Base-by-base conservation (phyloP, 139 green algal species). In the Auxenochlorella pyrenoidosa region DNA sequence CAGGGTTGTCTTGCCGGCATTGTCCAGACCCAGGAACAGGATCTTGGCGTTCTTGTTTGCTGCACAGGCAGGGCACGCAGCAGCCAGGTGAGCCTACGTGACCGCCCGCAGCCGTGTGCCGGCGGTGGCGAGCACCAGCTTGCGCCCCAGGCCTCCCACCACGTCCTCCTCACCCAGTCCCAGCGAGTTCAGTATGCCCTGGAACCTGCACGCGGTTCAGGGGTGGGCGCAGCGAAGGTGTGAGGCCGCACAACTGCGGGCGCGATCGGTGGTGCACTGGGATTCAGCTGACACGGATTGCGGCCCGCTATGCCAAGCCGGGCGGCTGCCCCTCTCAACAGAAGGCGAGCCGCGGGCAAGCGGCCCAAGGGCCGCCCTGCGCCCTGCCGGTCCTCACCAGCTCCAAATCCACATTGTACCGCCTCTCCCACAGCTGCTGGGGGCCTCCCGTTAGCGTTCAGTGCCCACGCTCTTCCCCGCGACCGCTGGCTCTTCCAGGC, bases 31-130 rank as follows among this genome's bases (percentile, higher is more conserved):
- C 90, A 99, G 88, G 83, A 99, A 99, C 38, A 99, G 87, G 86
- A 99, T 99, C 92, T 99, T 99, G 47, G 97, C 98, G 87, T 99
- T 98, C 92, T 99, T 99, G 90, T 99, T 98, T 91, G 97, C 98
- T 85, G 80, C 63, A 63, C 73, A 80, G 26, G 2, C 5, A 28
- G 59, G 3, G 16, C 34, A 75, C 47, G 36, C n/a, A 51, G 34
- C 3, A 12, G 78, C 16, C 2, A 24, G 54, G 16, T 13, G 15
- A 63, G 15, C 54, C 16, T 63, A 63, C 54, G 54, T 63, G 54
- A 63, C 54, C 54, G 54, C 18, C 54, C 54, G 54, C 54, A 63
- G 54, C 16, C 2, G 22, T 4, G 13, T 13, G 54, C 54, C 54
- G 54, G 10, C 18, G 18, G 16, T 13, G 54, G 54, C 54, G 16